Base-by-base conservation (phyloP, 1,284 basidiomycete genomes). In the Ceratobasidium sp. region DNA sequence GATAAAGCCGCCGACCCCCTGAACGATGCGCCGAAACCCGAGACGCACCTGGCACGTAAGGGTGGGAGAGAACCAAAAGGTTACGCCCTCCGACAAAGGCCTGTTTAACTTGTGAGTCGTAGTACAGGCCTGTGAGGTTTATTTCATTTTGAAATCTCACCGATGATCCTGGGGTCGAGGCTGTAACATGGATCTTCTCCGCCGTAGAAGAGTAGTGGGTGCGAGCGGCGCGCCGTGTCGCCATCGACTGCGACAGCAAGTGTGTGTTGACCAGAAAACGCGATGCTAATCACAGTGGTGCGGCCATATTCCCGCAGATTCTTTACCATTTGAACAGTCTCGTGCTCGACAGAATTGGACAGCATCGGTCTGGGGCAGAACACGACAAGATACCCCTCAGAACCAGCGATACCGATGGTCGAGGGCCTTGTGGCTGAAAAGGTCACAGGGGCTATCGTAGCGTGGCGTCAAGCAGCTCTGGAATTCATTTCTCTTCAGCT, bases 291-390 rank as follows among this genome's bases (percentile, higher is more conserved):
- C 11, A 8, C 42, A 40, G 25, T 33, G 8, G n/a, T 38, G 30
- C 44, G 46, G 11, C 44, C 25, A 18, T 30, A 16, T 18, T 49
- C 14, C 11, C 30, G 23, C 18, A 63, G n/a, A n/a, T 36, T 33
- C 16, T 63, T 1, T 25, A 46, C 46, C 46, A 63, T 33, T 23
- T 30, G 16, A 5, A 30, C 25, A 1, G 33, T 25, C 18, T 46
- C 46, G 2, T 46, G 6, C 46, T 48, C 44, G 16, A 63, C 48
- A n/a, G n/a, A 36, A 51, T 9, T 48, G 28, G 28, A 14, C 36
- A 23, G 11, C n/a, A 28, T 66, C 63, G 56, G 21, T n/a, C 63
- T n/a, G 28, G 21, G 38, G 36, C 36, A 53, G 40, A 66, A 42
- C 7, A 18, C 40, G 6, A 66, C 21, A 3, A 66, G 36, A 30